Evolutionary conservation across 2,329 filamentous ascomycete species (phyloP).

Genomic region (Exophiala lecanii-corni): DNA sequence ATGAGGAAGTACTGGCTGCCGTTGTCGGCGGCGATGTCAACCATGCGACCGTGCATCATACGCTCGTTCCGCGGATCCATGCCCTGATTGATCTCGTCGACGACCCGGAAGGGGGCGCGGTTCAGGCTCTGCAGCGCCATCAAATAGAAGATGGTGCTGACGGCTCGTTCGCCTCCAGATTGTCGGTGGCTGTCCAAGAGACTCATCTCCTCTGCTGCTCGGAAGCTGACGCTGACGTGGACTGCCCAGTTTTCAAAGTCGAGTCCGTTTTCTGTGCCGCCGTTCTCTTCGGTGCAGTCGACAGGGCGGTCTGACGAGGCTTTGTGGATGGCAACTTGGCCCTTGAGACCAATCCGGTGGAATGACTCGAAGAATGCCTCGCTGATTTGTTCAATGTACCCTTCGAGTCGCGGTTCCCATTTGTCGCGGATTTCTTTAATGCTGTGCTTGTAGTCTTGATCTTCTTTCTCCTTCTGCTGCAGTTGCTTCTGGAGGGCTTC

Average conservation of each 20-base stretch:
- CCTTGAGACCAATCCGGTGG: conserved; percentile 86
- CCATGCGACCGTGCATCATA: conserved; percentile 96
- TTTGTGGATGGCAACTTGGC: conserved; percentile 83
- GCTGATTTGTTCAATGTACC: conserved; percentile 74
- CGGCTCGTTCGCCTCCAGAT: conserved; percentile 90
- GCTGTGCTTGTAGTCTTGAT: conserved; percentile 52
- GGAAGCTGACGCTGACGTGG: conserved; percentile 91
- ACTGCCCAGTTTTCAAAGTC: conserved; percentile 95
- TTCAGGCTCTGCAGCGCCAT: conserved; percentile 96
- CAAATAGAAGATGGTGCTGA: conserved; percentile 97
- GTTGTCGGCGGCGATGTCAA: conserved; percentile 83
- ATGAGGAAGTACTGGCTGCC: conserved; percentile 86
- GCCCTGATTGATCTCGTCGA: conserved; percentile 99
- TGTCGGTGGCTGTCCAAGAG: conserved; percentile 87
- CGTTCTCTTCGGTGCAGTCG: conserved; percentile 24
- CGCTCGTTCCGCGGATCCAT: conserved; percentile 99
- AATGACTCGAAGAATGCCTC: conserved; percentile 92
- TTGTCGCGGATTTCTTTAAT: conserved; percentile 63
- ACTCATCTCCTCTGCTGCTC: conserved; percentile 77
- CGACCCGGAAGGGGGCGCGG: conserved; percentile 91
- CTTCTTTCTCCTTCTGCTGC: conserved; percentile 45
- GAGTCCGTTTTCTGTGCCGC: conserved; percentile 48
- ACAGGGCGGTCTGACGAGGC: conserved; percentile 38
- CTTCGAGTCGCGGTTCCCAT: conserved; percentile 83
- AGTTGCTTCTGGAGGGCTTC: conserved; percentile 47